Percentiles rank a stretch among this genome's conserved stretches.
These are phyloP conservation scores for Colletotrichum zoysiae DNA, from an alignment of 2,329 filamentous ascomycete genomes.

Conservation along the genomic window DNA sequence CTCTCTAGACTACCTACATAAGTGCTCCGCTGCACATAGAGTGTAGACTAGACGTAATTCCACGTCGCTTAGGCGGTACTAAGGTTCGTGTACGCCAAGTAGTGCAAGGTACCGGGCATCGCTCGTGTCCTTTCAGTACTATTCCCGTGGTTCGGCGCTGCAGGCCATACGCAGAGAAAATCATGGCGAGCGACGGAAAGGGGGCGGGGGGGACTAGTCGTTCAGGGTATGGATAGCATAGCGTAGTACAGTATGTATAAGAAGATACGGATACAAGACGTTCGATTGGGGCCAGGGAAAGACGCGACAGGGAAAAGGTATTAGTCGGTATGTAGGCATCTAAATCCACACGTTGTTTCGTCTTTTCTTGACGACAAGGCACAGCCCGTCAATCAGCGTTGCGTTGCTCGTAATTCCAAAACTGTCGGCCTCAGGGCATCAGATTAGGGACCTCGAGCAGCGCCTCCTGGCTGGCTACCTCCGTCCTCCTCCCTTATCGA, in stretches of 20 bases:
- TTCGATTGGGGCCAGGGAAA: neutral
- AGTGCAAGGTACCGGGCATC: neutral
- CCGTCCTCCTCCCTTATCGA: slow-evolving; percentile 22
- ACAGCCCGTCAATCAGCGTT: neutral
- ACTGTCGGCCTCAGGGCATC: slow-evolving; percentile 1
- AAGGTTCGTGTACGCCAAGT: neutral
- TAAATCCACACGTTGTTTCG: neutral
- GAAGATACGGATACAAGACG: neutral
- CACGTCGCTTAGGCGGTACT: no score
- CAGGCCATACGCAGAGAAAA: neutral
- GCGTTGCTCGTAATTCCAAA: neutral
- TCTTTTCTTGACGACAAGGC: neutral
- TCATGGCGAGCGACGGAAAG: neutral
- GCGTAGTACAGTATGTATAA: no score
- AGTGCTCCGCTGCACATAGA: no score
- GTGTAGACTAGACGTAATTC: neutral
- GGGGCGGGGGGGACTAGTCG: neutral
- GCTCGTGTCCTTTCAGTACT: neutral
- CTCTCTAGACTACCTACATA: neutral
- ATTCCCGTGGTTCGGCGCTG: neutral
- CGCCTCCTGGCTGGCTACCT: neutral
- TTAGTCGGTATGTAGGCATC: no score
- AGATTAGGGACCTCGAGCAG: neutral
- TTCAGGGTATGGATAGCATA: no score
- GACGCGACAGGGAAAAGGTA: neutral